These are phyloP conservation scores for Diaporthe sp. DNA, from an alignment of 2,329 filamentous ascomycete genomes.

Conservation along the genomic window DNA sequence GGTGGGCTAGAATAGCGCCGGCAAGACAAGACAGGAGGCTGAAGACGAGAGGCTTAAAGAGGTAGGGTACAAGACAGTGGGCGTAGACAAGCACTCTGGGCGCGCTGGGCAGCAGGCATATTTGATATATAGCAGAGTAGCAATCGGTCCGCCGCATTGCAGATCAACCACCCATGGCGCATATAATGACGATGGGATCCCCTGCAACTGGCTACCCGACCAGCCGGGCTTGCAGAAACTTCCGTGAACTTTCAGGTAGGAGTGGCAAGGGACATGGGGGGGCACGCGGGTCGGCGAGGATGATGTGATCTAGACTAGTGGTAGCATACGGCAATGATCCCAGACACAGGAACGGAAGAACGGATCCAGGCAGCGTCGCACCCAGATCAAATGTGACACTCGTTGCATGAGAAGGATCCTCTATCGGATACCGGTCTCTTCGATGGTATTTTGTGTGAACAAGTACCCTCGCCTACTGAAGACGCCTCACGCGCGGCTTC, in stretches of 20 bases:
- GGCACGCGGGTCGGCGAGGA: constrained; percentile 26
- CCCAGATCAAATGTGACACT: background rate
- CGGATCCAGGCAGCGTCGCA: constrained; percentile 25
- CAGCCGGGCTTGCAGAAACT: constrained; percentile 9
- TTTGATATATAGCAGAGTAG: constrained; percentile 1
- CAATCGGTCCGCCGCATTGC: background rate
- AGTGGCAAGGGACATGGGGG: constrained; percentile 35
- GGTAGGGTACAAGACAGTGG: constrained; percentile 15
- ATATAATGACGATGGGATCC: constrained; percentile 18
- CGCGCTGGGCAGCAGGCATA: constrained; percentile 12
- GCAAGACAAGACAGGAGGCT: background rate
- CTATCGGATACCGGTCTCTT: background rate
- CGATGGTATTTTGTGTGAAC: background rate
- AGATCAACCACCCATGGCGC: background rate
- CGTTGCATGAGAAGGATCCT: background rate
- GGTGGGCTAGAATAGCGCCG: background rate
- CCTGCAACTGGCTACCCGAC: constrained; percentile 10
- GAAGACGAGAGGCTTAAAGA: background rate
- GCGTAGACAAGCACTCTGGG: constrained; percentile 6
- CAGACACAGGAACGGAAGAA: constrained; percentile 10
- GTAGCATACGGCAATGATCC: constrained; percentile 31
- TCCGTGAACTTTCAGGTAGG: background rate
- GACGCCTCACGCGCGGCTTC: background rate
- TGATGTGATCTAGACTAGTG: constrained; percentile 39
- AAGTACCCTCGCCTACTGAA: background rate